phyloP scores from a whole-genome alignment of 2,329 filamentous ascomycete species.

The Beauveria caledonica region DNA sequence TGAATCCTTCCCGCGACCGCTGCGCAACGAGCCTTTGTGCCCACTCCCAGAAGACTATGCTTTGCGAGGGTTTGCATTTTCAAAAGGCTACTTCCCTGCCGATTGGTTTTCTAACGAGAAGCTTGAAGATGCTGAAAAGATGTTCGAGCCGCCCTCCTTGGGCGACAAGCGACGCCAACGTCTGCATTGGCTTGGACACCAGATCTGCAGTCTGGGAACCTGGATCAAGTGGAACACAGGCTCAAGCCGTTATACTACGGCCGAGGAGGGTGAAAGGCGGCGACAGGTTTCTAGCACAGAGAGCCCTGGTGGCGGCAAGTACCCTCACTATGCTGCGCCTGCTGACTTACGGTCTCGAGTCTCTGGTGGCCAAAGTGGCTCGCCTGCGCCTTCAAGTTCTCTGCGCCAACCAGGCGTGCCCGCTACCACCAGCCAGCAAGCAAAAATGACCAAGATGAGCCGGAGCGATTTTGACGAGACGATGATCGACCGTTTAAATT shows the following conservation, averaged over 20 bases:
- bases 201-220: background rate
- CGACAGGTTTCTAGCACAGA: background rate
- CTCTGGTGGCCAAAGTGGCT: background rate
- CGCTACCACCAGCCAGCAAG: background rate
- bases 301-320: background rate
- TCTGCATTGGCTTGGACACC: conserved; percentile 23
- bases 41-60: conserved; percentile 64
- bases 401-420: background rate
- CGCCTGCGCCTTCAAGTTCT: background rate
- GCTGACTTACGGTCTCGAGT: background rate
- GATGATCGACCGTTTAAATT: background rate
- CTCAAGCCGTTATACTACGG: background rate
- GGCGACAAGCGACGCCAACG: conserved; percentile 48
- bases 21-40: conserved; percentile 33
- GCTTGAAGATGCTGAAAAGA: conserved; percentile 60
- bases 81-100: conserved; percentile 47
- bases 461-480: background rate
- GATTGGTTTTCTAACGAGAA: conserved; percentile 51
- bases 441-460: background rate
- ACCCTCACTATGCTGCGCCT: background rate
- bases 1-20: conserved; percentile 38
- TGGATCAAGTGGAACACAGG: background rate
- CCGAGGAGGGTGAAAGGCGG: background rate
- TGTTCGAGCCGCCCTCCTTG: conserved; percentile 54
- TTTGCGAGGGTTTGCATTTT: conserved; percentile 55